Evolutionary conservation across 2,329 filamentous ascomycete species (phyloP).

Genomic region (Diaporthe ilicicola): DNA sequence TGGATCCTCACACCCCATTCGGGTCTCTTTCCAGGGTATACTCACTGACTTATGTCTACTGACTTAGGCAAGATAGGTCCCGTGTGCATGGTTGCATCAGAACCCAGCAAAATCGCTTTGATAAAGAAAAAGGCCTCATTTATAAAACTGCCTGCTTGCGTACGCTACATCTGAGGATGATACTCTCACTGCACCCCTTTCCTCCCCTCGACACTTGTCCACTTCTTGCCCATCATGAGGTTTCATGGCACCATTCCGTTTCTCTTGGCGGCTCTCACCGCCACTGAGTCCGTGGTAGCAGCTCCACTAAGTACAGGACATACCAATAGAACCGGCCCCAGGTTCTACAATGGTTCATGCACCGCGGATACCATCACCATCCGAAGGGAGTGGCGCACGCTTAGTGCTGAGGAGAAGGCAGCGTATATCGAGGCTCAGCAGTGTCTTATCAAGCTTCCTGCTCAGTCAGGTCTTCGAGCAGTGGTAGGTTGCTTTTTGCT

Average conservation of each 20-base stretch:
- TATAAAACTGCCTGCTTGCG: neutral
- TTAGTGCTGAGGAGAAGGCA: constrained; percentile 9
- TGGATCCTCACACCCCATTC: neutral
- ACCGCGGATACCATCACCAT: constrained; percentile 14
- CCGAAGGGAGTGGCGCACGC: constrained; percentile 20
- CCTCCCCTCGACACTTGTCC: neutral
- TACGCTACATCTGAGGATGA: neutral
- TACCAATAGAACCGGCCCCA: neutral
- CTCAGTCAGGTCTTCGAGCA: neutral
- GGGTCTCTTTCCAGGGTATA: neutral
- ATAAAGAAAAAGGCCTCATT: neutral
- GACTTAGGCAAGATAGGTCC: neutral
- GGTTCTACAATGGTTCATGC: constrained; percentile 21
- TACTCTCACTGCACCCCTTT: neutral
- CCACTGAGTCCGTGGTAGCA: neutral
- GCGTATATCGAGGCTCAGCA: constrained; percentile 3
- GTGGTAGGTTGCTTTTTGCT: neutral
- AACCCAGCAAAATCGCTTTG: neutral
- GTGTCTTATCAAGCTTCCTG: constrained; percentile 12
- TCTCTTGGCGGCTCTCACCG: neutral
- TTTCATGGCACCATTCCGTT: neutral
- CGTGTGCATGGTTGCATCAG: neutral
- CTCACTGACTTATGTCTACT: neutral
- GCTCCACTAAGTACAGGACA: neutral
- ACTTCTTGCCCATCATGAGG: neutral